Conservation (phyloP, 2,329 filamentous ascomycete genomes). For the Emergomyces orientalis region DNA sequence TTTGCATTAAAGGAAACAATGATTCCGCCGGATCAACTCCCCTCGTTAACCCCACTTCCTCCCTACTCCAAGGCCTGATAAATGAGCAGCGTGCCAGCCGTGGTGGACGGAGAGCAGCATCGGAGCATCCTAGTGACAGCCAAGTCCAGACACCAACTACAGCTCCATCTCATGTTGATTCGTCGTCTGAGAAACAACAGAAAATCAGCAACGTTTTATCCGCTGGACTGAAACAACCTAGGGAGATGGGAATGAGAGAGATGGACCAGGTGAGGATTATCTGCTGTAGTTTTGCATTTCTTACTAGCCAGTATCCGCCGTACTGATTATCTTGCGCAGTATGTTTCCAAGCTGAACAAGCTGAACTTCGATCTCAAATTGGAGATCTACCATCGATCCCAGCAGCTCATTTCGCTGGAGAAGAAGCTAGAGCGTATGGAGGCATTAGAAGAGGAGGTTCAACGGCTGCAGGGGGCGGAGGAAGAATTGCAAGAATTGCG, state of each 20-base stretch:
- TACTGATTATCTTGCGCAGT: slow-evolving; percentile 20
- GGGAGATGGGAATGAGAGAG: slow-evolving; percentile 36
- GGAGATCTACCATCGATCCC: slow-evolving; percentile 33
- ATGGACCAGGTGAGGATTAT: slow-evolving; percentile 32
- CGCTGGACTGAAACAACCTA: slow-evolving; percentile 27
- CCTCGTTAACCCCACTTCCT: slow-evolving; percentile 32
- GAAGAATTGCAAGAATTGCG: slow-evolving; percentile 32
- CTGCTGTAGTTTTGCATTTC: not conserved
- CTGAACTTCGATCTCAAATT: slow-evolving; percentile 38
- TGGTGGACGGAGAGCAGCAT: slow-evolving; percentile 18
- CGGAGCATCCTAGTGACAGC: slow-evolving; percentile 22
- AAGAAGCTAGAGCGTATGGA: slow-evolving; percentile 32
- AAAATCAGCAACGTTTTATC: slow-evolving; percentile 24
- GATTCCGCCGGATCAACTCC: slow-evolving; percentile 23
- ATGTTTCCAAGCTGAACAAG: slow-evolving; percentile 37
- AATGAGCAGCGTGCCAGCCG: slow-evolving; percentile 35
- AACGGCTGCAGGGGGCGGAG: slow-evolving; percentile 23
- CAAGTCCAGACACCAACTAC: slow-evolving; percentile 16
- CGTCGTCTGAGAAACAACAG: slow-evolving; percentile 28
- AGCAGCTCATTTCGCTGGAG: slow-evolving; percentile 29
- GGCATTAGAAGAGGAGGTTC: slow-evolving; percentile 29
- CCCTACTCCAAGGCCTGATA: slow-evolving; percentile 32
- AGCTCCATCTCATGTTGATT: slow-evolving; percentile 25
- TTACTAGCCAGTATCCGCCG: too few species aligned
- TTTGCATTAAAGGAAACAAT: slow-evolving; percentile 20